Evolutionary conservation across 2,329 filamentous ascomycete species (phyloP).

Genomic region (Arachnopeziza araneosa): DNA sequence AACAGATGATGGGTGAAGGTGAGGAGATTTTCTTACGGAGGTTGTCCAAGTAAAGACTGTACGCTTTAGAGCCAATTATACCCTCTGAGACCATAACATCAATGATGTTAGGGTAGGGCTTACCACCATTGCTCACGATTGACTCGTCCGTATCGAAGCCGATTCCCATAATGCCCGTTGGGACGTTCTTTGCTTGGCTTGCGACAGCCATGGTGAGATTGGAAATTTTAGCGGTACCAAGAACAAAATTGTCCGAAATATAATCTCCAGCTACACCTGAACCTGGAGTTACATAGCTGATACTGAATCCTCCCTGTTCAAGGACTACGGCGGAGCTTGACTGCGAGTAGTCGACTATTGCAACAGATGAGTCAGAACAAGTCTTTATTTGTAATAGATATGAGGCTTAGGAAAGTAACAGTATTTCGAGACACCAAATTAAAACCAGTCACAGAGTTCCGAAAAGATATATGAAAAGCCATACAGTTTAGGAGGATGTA

Average conservation of each 20-base stretch:
- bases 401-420: background rate
- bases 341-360: background rate
- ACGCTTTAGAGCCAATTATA: constrained; percentile 57
- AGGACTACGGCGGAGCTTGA: background rate
- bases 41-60: constrained; percentile 58
- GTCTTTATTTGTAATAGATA: background rate
- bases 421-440: background rate
- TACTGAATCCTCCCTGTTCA: constrained; percentile 35
- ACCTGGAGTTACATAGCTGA: constrained; percentile 33
- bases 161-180: constrained; percentile 35
- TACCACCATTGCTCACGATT: background rate
- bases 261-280: constrained; percentile 34
- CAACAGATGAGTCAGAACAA: background rate
- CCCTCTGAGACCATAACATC: constrained; percentile 58
- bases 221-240: constrained; percentile 25
- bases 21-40: constrained; percentile 28
- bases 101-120: constrained; percentile 53
- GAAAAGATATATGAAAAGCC: background rate
- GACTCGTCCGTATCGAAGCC: constrained; percentile 41
- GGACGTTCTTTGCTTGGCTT: constrained; percentile 18
- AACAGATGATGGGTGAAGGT: background rate
- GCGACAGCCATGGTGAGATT: constrained; percentile 34
- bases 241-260: constrained; percentile 31
- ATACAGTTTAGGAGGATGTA: background rate
- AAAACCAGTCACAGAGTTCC: too few relatives aligned